Evolutionary conservation across 139 green algal species (phyloP).

Genomic region (Protoeuglena noctilucae): DNA sequence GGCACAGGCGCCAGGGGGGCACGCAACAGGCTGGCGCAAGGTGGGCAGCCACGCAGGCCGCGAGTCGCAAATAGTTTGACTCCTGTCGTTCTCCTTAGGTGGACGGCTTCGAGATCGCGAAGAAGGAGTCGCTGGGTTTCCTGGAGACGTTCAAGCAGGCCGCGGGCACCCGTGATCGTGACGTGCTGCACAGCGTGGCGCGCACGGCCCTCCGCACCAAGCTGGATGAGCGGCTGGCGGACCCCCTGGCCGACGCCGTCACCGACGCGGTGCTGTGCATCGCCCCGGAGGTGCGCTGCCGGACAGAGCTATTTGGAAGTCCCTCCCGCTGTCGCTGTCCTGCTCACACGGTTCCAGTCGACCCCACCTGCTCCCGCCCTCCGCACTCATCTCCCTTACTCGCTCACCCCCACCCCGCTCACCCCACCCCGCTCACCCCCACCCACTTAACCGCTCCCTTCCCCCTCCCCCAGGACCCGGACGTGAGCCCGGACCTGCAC

Average conservation of each 20-base stretch:
- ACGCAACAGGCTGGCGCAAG: no score
- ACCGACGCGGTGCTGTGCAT: slow-evolving; percentile 70
- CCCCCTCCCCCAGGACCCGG: neutral
- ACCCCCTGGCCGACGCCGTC: slow-evolving; percentile 81
- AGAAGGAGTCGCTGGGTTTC: slow-evolving; percentile 69
- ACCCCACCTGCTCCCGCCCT: no score
- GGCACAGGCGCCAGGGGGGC: no score
- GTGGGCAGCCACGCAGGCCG: no score
- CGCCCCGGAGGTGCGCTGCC: slow-evolving; percentile 13
- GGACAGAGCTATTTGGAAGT: no score
- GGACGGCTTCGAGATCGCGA: slow-evolving; percentile 77
- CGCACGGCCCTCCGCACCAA: slow-evolving; percentile 88
- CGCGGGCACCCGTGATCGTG: slow-evolving; percentile 33
- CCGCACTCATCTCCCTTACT: no score
- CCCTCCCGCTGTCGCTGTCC: no score
- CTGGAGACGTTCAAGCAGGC: slow-evolving; percentile 74
- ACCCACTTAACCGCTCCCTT: no score
- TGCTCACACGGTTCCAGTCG: slow-evolving; percentile 3
- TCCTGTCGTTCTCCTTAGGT: no score
- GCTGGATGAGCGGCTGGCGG: slow-evolving; percentile 53
- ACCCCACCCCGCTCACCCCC: no score
- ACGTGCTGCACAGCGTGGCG: slow-evolving; percentile 77
- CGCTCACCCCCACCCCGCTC: no score
- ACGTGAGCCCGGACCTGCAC: slow-evolving; percentile 2
- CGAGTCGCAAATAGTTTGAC: no score